phyloP scores from a whole-genome alignment of 2,329 filamentous ascomycete species.

The Pseudocercospora eumusae region DNA sequence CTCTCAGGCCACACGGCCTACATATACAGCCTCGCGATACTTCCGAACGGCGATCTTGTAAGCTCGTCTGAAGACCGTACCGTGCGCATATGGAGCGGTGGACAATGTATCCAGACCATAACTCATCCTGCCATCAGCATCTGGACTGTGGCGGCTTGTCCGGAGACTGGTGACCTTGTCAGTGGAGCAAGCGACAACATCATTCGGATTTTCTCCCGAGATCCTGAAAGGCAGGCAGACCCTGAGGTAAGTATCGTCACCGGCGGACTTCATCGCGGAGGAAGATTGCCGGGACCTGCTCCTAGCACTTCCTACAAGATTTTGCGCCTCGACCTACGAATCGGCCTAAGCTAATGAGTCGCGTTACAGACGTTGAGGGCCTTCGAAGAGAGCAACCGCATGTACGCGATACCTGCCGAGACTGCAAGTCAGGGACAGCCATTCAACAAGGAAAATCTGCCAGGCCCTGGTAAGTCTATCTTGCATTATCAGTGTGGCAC shows the following conservation, averaged over 20 bases:
- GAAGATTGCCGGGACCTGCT: neutral
- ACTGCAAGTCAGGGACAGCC: constrained; percentile 64
- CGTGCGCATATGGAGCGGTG: constrained; percentile 80
- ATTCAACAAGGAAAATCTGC: constrained; percentile 89
- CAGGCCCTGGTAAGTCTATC: constrained; percentile 60
- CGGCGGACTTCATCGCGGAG: neutral
- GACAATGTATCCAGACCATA: constrained; percentile 87
- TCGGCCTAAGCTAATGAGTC: neutral
- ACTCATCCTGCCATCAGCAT: constrained; percentile 96
- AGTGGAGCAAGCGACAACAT: constrained; percentile 87
- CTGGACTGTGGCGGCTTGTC: constrained; percentile 84
- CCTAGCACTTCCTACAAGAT: neutral
- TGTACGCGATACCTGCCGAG: constrained; percentile 50
- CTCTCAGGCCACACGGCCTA: constrained; percentile 90
- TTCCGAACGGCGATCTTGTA: constrained; percentile 83
- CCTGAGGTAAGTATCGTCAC: constrained; percentile 52
- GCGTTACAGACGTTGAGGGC: constrained; percentile 53
- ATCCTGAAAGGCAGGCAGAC: constrained; percentile 67
- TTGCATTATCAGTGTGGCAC: constrained; percentile 11
- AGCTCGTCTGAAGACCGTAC: constrained; percentile 96
- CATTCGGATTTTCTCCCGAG: constrained; percentile 80
- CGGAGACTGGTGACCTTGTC: constrained; percentile 86
- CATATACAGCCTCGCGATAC: constrained; percentile 78
- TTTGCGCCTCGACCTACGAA: neutral
- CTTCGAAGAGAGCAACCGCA: constrained; percentile 69